Percentiles rank a stretch among this genome's conserved stretches.
Conservation (phyloP, 169 alveolate species). For the Plasmodium inui region DNA sequence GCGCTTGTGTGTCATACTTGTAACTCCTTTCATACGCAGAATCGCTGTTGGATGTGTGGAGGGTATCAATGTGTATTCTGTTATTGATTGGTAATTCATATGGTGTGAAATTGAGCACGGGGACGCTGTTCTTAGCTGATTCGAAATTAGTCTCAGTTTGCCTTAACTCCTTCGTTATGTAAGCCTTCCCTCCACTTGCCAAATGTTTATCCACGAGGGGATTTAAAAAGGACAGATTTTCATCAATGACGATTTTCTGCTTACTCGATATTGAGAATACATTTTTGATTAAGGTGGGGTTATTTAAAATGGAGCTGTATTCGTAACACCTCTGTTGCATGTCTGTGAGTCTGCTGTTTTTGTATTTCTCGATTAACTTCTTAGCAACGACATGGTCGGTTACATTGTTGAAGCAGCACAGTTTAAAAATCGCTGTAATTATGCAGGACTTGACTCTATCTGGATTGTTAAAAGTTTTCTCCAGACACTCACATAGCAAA, state of each 20-base stretch:
- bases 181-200: slow-evolving; percentile 63
- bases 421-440: slow-evolving; percentile 70
- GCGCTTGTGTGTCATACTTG: slow-evolving; percentile 5
- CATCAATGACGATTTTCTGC: slow-evolving; percentile 54
- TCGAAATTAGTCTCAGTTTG: slow-evolving; percentile 17
- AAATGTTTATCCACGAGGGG: slow-evolving; percentile 61
- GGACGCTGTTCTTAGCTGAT: slow-evolving; percentile 1
- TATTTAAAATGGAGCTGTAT: slow-evolving; percentile 52
- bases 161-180: slow-evolving; percentile 61
- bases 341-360: slow-evolving; percentile 48
- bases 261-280: slow-evolving; percentile 19
- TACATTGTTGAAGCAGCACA: slow-evolving; percentile 54
- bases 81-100: slow-evolving; percentile 69
- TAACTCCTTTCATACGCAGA: slow-evolving; percentile 16
- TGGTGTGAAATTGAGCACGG: slow-evolving; percentile 62
- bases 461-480: slow-evolving; percentile 49
- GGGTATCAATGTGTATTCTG: slow-evolving; percentile 21
- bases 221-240: slow-evolving; percentile 45
- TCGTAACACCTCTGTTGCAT: slow-evolving; percentile 74
- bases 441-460: slow-evolving; percentile 72
- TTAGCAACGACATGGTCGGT: slow-evolving; percentile 65
- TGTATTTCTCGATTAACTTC: slow-evolving; percentile 65
- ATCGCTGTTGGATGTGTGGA: slow-evolving; percentile 9
- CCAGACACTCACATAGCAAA: slow-evolving; percentile 73
- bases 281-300: slow-evolving; percentile 54